Base-by-base conservation (phyloP, 2,329 filamentous ascomycete species). In the Xylariaceae sp. region DNA sequence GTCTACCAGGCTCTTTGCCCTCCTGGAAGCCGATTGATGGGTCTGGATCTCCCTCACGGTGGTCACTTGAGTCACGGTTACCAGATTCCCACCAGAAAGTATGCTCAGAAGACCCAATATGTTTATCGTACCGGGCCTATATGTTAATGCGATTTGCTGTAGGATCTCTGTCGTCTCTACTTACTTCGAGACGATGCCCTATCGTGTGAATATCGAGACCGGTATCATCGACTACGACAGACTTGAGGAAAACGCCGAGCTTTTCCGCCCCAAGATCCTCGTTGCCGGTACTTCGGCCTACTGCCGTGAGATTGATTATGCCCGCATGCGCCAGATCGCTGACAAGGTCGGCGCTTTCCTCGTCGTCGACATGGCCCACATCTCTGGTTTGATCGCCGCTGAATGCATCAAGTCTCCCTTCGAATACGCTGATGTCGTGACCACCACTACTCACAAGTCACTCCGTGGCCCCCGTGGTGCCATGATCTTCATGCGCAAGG, bases 401-500 rank as follows among this genome's bases (percentile, higher is more conserved):
- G 87, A 85, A 60, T 93, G 96, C 58, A 93, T 97, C 65, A 89
- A 91, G 53, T 91, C 88, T 39, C 93, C 93, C 36, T 98, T 98
- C 75, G 77, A 82, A 54, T 76, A 95, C 69, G 92, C 93, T 56
- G 93, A 98, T 66, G 86, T 98, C 47, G 93, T 98, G 60, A 98
- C 93, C 53, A 98, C 93, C 53, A 98, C 93, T 52, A 98, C 93
- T 37, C 93, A 98, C 83, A 98, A 98, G 81, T 96, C 91, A 45
- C 86, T 98, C 59, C 90, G 93, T 71, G 93, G 93, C 49, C 93
- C 93, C 49, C 89, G 93, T 68, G 93, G 93, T 64, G 93, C 93
- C 67, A 98, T 98, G 93, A 98, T 98, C 75, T 98, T 98, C 82
- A 98, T 91, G 84, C 88, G 93, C 72, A 96, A 95, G 77, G 93